Percentiles rank a stretch among this genome's conserved stretches.
phyloP scores from a whole-genome alignment of 495 filamentous ascomycete species.

The Podospora australis region DNA sequence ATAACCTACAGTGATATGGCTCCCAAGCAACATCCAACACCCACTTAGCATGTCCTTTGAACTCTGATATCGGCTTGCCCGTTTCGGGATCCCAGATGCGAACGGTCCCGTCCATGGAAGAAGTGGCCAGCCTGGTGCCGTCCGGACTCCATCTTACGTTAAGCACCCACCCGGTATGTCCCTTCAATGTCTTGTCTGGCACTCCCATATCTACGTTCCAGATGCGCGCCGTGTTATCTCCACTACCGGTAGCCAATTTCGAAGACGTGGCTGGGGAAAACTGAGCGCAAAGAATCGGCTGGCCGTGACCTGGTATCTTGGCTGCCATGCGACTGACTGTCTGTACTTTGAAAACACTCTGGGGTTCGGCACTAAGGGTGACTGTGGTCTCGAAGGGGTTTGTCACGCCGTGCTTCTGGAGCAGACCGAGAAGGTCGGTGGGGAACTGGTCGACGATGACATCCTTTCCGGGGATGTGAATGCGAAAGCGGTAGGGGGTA shows the following conservation, averaged over 20 bases:
- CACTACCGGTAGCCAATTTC: conserved; percentile 80
- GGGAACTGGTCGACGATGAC: conserved; percentile 72
- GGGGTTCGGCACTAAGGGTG: conserved; percentile 75
- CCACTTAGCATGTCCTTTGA: conserved; percentile 91
- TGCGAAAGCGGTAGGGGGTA: conserved; percentile 82
- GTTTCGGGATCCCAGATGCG: conserved; percentile 84
- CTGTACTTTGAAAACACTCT: conserved; percentile 90
- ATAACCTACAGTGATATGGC: conserved; percentile 62
- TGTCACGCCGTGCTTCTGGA: conserved; percentile 42
- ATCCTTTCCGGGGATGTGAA: conserved; percentile 52
- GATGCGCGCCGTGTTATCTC: conserved; percentile 86
- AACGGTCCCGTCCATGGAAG: conserved; percentile 88
- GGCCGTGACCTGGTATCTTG: conserved; percentile 83
- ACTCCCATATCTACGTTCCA: conserved; percentile 97
- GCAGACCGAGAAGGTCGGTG: conserved; percentile 38
- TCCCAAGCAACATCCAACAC: conserved; percentile 87
- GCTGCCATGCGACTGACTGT: conserved; percentile 86
- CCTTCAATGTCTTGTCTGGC: conserved; percentile 80
- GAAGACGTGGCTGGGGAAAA: conserved; percentile 81
- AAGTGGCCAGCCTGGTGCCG: conserved; percentile 75
- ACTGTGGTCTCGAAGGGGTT: conserved; percentile 51
- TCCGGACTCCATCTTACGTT: conserved; percentile 83
- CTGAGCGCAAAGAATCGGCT: conserved; percentile 79
- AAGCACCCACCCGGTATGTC: conserved; percentile 90
- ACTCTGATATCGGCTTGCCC: conserved; percentile 67